Evolutionary conservation across 352 stramenopile species (phyloP), one percentile per base, ranked within the genome.

Genomic region (Phytophthora lateralis): DNA sequence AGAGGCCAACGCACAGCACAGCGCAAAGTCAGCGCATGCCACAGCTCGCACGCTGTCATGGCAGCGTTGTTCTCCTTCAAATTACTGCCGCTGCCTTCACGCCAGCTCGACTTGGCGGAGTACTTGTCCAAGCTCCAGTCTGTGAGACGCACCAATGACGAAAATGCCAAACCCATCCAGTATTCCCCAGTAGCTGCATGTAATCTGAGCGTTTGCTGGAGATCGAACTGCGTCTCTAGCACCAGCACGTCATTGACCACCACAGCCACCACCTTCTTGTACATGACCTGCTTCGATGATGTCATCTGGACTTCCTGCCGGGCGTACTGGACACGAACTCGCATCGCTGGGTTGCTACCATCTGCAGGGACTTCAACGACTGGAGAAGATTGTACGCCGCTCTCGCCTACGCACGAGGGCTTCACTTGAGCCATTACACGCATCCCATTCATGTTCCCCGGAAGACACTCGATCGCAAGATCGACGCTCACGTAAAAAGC

Each of bases 1-100:
- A 93, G 65, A 7, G 84, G 84, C 82, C 84, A 91, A 6, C 53
- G 74, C 9, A 90, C 69, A 27, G 78, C 59, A 51, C 81, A 87
- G 2, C 66, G 55, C 39, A 94, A 61, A 21, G 62, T 56, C 21
- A 91, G 57, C 11, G 76, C 69, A 46, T 75, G 66, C 85, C 85
- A 94, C 5, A 90, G 59, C 35, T 90, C 75, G 2, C 77, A 81
- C 2, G 80, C 66, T 7, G 74, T 68, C 15, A 82, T 49, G 2
- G 47, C 72, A 35, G 70, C 54, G 45, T 88, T 80, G 17, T 49
- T 55, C 12, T 81, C 71, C 17, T 65, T 79, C 10, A 85, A 52
- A 1, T 66, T 47, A 0, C 21, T 44, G 4, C 52, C 29, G 12
- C 44, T 60, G 5, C 60, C 53, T 45, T 71, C 60, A 11, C 46